A percentile compares a stretch with the other conserved stretches of the same genome.
phyloP scores from a whole-genome alignment of 176 grass and related monocot species.

The Aegilops longissima region DNA sequence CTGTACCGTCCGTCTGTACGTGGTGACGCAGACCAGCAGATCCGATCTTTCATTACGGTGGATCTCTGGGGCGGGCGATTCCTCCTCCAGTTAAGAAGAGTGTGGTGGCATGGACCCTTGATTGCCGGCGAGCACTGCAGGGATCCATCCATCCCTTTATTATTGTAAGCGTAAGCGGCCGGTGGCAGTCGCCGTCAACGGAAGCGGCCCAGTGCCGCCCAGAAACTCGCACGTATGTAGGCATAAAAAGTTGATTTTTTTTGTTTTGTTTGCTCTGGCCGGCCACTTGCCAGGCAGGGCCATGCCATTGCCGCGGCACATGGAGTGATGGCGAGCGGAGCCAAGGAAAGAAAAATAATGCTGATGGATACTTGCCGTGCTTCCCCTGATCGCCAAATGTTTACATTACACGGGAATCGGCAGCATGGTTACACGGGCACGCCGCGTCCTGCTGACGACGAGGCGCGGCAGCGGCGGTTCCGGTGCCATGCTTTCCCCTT shows the following conservation, averaged over 20 bases:
- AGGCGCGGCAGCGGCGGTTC: neutral
- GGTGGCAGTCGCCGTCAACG: slow-evolving; percentile 34
- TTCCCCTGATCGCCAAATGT: slow-evolving; percentile 26
- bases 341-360: neutral
- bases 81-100: neutral
- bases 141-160: neutral
- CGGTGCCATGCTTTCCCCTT: neutral
- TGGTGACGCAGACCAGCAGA: slow-evolving; percentile 22
- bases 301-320: slow-evolving; percentile 4
- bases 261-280: neutral
- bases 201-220: slow-evolving; percentile 1
- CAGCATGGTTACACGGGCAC: neutral
- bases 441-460: neutral
- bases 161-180: neutral
- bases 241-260: neutral
- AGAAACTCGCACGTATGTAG: slow-evolving; percentile 22
- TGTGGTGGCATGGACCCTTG: slow-evolving; percentile 10
- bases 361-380: slow-evolving; percentile 44
- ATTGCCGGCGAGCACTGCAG: slow-evolving; percentile 20
- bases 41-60: neutral
- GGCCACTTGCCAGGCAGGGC: slow-evolving; percentile 33
- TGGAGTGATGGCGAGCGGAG: neutral
- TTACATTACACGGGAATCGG: neutral
- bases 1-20: no score
- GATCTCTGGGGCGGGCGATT: neutral